Base-by-base conservation (phyloP, 202 grass and related monocot genomes). In the Panicum virgatum region DNA sequence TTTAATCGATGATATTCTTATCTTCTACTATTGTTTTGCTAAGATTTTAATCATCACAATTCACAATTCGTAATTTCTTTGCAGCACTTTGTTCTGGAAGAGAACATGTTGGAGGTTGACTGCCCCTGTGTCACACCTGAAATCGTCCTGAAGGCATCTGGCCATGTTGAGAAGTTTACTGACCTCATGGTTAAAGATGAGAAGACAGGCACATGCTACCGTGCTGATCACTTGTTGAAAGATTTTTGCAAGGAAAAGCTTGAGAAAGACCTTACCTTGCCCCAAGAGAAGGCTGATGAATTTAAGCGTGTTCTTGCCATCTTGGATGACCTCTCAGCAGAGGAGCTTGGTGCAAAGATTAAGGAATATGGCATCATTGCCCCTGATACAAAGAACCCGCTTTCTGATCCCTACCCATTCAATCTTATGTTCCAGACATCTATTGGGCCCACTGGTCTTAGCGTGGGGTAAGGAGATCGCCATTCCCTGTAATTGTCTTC, bases 381-480 rank as follows among this genome's bases (percentile, higher is more conserved):
- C 6, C 85, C 90, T 56, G 87, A 96, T 71, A 90, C 90, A 27
- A 90, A 88, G 72, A 96, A 92, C 27, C 82, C 59, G 0, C 83
- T 96, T 51, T 96, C 93, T 76, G 90, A 90, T 66, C 93, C 93
- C 6, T 96, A 92, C 47, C 93, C 93, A 39, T 96, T 96, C 69
- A 92, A 96, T 80, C 90, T 96, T 79, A 96, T 96, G 90, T 96
- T 96, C 70, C 88, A 96, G 83, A 96, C 90, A 76, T 96, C 90
- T 74, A 92, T 96, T 80, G 93, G 93, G 19, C 93, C 90, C 66
- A 89, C 90, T 73, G 88, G 93, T 48, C 80, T 96, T 69, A 88
- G 30, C 1, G 76, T 91, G 7, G 93, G 93, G 93, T 96, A 73
- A 89, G 85, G 27, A 72, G 30, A 70, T 88, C 51, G 44, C n/a